Conservation (phyloP, 192 early-diverging fungal species). For the Mortierella hygrophila region DNA sequence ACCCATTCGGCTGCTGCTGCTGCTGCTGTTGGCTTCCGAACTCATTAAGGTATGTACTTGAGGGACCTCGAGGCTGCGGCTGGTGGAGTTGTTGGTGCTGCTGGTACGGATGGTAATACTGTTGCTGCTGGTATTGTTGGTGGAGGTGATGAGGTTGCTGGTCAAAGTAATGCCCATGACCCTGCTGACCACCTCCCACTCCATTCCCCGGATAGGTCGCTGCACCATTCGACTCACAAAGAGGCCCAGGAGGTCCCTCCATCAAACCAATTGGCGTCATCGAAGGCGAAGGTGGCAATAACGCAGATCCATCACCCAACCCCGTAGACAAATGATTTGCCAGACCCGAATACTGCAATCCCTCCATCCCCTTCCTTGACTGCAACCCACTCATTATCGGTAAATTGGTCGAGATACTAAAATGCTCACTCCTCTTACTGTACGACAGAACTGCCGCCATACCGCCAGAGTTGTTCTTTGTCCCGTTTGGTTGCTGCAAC, state of each 20-base stretch:
- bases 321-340: background rate
- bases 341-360: background rate
- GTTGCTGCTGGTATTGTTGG: background rate
- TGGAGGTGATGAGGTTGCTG: background rate
- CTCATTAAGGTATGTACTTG: background rate
- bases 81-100: conserved; percentile 6
- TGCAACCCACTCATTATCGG: background rate
- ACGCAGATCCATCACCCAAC: background rate
- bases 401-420: conserved; percentile 3
- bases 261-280: background rate
- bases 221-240: background rate
- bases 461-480: background rate
- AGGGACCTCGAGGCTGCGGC: background rate
- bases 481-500: background rate
- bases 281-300: conserved; percentile 4
- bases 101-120: background rate
- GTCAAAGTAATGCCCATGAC: conserved; percentile 4
- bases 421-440: conserved; percentile 6
- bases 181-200: background rate
- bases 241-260: background rate
- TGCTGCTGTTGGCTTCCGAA: background rate
- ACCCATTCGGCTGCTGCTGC: background rate
- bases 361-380: background rate
- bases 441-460: background rate
- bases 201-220: background rate